Base-by-base conservation (phyloP, 1,139 yeast species). In the Hansenula anomala region DNA sequence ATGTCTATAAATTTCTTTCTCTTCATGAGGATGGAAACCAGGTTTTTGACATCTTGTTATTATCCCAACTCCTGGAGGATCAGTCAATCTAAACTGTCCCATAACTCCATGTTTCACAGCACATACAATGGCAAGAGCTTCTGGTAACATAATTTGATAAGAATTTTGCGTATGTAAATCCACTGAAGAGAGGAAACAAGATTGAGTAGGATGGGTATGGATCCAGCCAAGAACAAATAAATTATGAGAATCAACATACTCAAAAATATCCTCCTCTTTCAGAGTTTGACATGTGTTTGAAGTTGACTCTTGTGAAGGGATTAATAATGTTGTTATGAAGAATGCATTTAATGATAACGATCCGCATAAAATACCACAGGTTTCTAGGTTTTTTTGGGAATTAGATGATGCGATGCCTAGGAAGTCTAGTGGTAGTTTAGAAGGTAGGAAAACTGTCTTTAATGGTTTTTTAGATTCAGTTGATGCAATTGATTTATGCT, bases 181-280 rank as follows among this genome's bases (percentile, higher is more conserved):
- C 36, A 78, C 73, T 1, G 81, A 73, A 14, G 80, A 72, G 52
- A 78, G 54, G 52, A 78, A 78, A 46, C 85, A 78, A 10, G 80
- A 64, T 53, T 78, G 85, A 7, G 82, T 72, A 4, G 85, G 85
- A 51, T 78, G 84, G 8, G 84, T 78, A 54, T 78, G 85, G 37
- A 78, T 78, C 85, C 85, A 78, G 9, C 85, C 85, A 2, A 78
- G 60, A 19, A 78, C 72, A 47, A 78, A 75, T 32, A 78, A 56
- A 45, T 74, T 80, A 39, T 71, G 61, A 29, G 58, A 48, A 50
- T 77, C 83, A 36, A 76, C 66, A 46, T 63, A 73, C 32, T 70
- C 74, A 49, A 78, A 76, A 44, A 78, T 54, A 8, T 61, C 56
- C 46, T 75, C 82, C 48, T 78, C 85, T 51, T 76, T 68, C 15